Conservation (phyloP, 2,329 filamentous ascomycete species). For the Bipolaris cookei region DNA sequence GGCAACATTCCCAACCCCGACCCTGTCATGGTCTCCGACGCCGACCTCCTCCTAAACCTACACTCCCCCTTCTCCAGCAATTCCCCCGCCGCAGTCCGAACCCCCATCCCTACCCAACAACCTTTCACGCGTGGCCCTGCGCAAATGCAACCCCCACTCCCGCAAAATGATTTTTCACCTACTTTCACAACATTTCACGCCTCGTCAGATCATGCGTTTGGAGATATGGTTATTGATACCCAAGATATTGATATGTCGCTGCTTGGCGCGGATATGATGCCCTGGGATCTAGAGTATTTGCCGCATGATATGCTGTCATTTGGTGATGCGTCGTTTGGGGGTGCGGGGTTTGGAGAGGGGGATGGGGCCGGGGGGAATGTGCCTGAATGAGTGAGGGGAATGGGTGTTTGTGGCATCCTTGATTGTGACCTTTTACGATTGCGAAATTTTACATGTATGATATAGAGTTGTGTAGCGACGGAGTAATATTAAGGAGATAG, state of each 20-base stretch:
- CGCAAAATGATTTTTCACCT: conserved; percentile 33
- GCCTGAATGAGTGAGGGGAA: neutral
- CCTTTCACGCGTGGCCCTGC: conserved; percentile 24
- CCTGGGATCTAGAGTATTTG: conserved; percentile 74
- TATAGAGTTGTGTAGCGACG: too few relatives aligned
- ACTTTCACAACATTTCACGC: conserved; percentile 35
- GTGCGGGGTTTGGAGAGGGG: conserved; percentile 7
- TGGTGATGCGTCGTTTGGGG: conserved; percentile 27
- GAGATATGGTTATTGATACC: conserved; percentile 73
- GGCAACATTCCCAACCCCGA: conserved; percentile 36
- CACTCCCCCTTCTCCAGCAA: conserved; percentile 53
- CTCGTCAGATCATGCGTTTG: conserved; percentile 43
- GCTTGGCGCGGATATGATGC: conserved; percentile 72
- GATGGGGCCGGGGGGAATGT: conserved; percentile 1
- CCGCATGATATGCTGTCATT: conserved; percentile 67
- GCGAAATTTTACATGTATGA: too few relatives aligned
- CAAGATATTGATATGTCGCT: conserved; percentile 78
- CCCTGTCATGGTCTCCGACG: conserved; percentile 51
- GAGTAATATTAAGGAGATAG: too few relatives aligned
- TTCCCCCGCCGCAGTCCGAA: conserved; percentile 28
- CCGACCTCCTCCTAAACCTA: conserved; percentile 58
- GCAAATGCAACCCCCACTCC: conserved; percentile 7
- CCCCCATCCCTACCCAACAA: conserved; percentile 24
- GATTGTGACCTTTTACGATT: too few relatives aligned
- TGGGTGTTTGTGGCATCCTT: neutral